Evolutionary conservation across 768 basidiomycete species (phyloP), one percentile per base, ranked within the genome.

Genomic region (Austroboletus festivus): DNA sequence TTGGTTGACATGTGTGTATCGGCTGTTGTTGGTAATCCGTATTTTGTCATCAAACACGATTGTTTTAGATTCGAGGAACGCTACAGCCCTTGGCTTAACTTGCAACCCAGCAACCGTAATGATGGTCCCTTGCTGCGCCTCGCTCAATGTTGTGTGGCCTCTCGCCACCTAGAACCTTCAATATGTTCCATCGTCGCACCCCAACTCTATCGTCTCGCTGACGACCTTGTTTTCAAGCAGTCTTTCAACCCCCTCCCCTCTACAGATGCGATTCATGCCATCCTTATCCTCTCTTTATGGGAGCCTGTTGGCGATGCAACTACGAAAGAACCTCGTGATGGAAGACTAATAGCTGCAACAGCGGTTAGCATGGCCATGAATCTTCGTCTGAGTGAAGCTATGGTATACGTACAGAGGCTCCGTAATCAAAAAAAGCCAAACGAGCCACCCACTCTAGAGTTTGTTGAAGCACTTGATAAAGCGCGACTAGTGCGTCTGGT

Each of bases 321-420:
- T 30, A 52, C 57, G 9, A 63, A 56, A 42, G 59, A 62, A 46
- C 64, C 60, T 34, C 67, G 68, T 5, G 76, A 77, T 23, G 72
- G 67, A 22, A 68, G 73, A 34, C 46, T 75, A 37, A 65, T 71
- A 31, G 71, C 67, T 9, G 62, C 73, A 15, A 65, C 65, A 2
- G 77, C 77, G 12, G 68, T 77, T 22, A 72, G 68, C 41, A 76
- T 75, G 72, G 75, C 74, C 19, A 74, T 71, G 58, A 74, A 73
- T 52, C 54, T 78, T 42, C 69, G 67, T 22, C 60, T 76, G 4
- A 65, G 68, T 41, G 60, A 68, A 42, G 72, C 69, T 8, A 68
- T 71, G 48, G 53, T 63, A 19, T 63, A 68, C 44, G 65, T 59
- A 19, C 57, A 52, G 28, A 58, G 48, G 4, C 60, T 74, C 38